Conservation (phyloP, 805 yeast genomes). For the Hanseniaspora hatyaiensis region DNA sequence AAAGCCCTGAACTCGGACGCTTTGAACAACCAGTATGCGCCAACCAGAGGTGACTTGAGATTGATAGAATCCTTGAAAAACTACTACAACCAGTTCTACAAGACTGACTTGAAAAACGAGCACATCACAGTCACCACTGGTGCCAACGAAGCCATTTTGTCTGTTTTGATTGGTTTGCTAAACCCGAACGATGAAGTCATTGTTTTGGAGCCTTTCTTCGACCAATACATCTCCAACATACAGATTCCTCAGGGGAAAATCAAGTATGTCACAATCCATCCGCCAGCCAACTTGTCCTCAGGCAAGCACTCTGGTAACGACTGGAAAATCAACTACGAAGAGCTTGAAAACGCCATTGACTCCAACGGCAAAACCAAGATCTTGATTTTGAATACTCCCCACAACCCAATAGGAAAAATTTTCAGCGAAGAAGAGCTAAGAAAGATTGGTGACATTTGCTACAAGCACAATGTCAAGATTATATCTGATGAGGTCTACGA, state of each 20-base stretch:
- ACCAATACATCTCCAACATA: slow-evolving; percentile 88
- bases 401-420: slow-evolving; percentile 90
- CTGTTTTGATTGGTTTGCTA: slow-evolving; percentile 74
- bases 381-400: slow-evolving; percentile 85
- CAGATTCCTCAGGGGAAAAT: slow-evolving; percentile 89
- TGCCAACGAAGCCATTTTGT: slow-evolving; percentile 88
- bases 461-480: slow-evolving; percentile 69
- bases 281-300: slow-evolving; percentile 58
- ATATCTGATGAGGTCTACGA: slow-evolving; percentile 94
- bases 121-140: slow-evolving; percentile 78
- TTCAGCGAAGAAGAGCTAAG: slow-evolving; percentile 64
- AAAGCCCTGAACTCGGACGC: slow-evolving; percentile 56
- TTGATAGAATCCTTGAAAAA: slow-evolving; percentile 58
- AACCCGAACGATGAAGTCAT: slow-evolving; percentile 87
- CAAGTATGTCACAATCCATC: slow-evolving; percentile 73
- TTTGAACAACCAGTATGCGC: slow-evolving; percentile 82
- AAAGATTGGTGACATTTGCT: slow-evolving; percentile 69
- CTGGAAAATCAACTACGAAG: slow-evolving; percentile 76
- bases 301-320: slow-evolving; percentile 67
- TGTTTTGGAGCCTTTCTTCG: slow-evolving; percentile 94
- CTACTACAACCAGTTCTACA: slow-evolving; percentile 58
- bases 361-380: slow-evolving; percentile 69
- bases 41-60: slow-evolving; percentile 73
- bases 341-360: slow-evolving; percentile 60
- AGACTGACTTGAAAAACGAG: slow-evolving; percentile 31